Conservation (phyloP, 495 filamentous ascomycete species). For the Aspergillus egyptiacus region DNA sequence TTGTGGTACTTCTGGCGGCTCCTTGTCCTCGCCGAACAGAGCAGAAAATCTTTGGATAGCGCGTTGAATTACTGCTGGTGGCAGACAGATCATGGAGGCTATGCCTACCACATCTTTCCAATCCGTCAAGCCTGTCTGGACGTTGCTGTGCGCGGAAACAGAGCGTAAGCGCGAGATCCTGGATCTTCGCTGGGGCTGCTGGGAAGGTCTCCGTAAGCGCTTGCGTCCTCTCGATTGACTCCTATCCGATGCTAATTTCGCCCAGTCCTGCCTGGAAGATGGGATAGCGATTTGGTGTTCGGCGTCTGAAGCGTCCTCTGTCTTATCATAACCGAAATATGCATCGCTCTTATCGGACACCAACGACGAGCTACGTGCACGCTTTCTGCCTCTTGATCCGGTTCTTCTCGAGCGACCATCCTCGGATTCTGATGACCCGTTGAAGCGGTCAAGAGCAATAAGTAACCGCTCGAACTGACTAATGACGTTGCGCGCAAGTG, state of each 20-base stretch:
- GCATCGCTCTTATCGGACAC: not conserved
- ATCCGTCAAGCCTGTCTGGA: constrained; percentile 50
- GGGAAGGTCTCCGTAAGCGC: not conserved
- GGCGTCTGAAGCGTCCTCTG: not conserved
- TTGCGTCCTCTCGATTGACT: constrained; percentile 3
- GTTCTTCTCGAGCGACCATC: constrained; percentile 17
- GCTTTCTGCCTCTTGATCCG: constrained; percentile 29
- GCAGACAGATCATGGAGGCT: constrained; percentile 64
- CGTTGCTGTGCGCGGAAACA: constrained; percentile 12
- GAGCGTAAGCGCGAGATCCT: constrained; percentile 10
- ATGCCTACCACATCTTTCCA: constrained; percentile 77
- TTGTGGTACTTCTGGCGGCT: not conserved
- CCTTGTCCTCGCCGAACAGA: constrained; percentile 62
- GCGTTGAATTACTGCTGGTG: constrained; percentile 53
- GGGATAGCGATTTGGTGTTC: not conserved
- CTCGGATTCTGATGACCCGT: constrained; percentile 36
- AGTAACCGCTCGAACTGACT: constrained; percentile 60
- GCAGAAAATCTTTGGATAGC: constrained; percentile 62
- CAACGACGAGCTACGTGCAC: constrained; percentile 11
- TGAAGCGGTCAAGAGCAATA: constrained; percentile 57
- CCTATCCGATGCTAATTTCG: not conserved
- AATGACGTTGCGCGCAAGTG: constrained; percentile 59
- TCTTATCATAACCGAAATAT: not conserved
- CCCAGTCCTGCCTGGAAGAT: not conserved
- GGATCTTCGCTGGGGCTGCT: not conserved